Base-by-base conservation (phyloP, 169 alveolate species). In the Plasmodium inui region DNA sequence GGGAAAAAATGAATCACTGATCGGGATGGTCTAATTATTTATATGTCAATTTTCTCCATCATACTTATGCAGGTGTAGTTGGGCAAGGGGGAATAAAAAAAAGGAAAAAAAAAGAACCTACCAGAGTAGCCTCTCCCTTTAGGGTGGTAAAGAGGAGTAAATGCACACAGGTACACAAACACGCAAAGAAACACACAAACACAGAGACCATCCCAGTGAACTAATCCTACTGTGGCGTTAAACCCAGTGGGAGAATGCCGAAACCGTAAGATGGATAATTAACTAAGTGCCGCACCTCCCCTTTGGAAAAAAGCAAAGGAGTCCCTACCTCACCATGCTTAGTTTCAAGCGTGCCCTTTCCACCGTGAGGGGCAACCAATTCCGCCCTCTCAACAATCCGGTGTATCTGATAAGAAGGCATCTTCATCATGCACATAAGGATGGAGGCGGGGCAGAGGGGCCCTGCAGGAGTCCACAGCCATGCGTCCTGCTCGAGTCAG, bases 401-500 rank as follows among this genome's bases (percentile, higher is more conserved):
- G 41, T 53, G 78, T 34, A 39, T 53, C 37, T 57, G 17, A 71
- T 55, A n/a, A 88, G 39, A 88, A 74, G 39, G 55, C 37, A 74
- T 46, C 22, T 73, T 72, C 17, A 50, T 78, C 17, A 19, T 26
- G 3, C 19, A 19, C 34, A 53, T 22, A 88, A 78, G 34, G 7
- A 26, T 26, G 83, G 50, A 6, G 80, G 46, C 37, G 30, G 32
- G n/a, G 28, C 26, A 32, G 32, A 39, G 32, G 46, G 76, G 8
- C 1, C 39, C 46, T 61, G 37, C 1, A 34, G 74, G 34, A 14
- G 17, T 10, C n/a, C 70, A 19, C 41, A 61, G 17, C 53, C 94
- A 19, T 61, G 71, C 30, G 44, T 88, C 80, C 19, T 88, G 30
- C 14, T 88, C n/a, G 94, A 88, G 46, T 55, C 94, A 3, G 94